These are phyloP conservation scores for Microcos paniculata DNA, from an alignment of 345 rosid genomes.

Conservation along the genomic window DNA sequence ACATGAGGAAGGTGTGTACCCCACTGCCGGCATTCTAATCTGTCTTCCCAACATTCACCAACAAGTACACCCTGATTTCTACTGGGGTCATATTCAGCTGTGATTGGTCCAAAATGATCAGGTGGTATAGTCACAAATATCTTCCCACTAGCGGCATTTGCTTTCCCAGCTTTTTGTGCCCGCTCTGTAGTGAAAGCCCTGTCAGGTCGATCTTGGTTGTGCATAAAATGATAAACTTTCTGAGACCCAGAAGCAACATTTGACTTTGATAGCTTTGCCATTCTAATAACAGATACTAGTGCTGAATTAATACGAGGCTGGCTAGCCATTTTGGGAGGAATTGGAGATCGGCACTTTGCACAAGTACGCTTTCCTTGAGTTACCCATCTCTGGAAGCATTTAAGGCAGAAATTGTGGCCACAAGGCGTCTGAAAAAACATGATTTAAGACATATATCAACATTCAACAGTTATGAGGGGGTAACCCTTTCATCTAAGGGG, in stretches of 20 bases:
- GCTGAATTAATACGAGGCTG: conserved; percentile 58
- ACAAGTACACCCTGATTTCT: conserved; percentile 65
- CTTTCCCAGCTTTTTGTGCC: conserved; percentile 52
- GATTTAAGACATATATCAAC: conserved; percentile 11
- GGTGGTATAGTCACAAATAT: conserved; percentile 56
- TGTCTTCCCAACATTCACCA: conserved; percentile 65
- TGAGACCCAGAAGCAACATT: conserved; percentile 20
- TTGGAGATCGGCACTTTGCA: conserved; percentile 48
- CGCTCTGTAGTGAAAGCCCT: conserved; percentile 59
- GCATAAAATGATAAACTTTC: conserved; percentile 39
- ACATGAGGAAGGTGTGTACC: conserved; percentile 67
- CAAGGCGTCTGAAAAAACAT: conserved; percentile 58
- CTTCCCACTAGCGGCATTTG: conserved; percentile 74
- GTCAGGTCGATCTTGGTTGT: conserved; percentile 56
- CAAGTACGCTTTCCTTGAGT: conserved; percentile 50
- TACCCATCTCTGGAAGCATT: conserved; percentile 65
- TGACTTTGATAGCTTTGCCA: conserved; percentile 47
- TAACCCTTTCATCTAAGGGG: neutral
- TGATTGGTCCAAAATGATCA: conserved; percentile 73
- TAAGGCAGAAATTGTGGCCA: conserved; percentile 69
- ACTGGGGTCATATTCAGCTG: conserved; percentile 58
- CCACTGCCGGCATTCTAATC: conserved; percentile 68
- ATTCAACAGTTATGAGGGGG: neutral
- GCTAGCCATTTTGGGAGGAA: conserved; percentile 51
- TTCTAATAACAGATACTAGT: conserved; percentile 51